These are phyloP conservation scores for Xeromyces bisporus DNA, from an alignment of 495 filamentous ascomycete species.

Conservation along the genomic window DNA sequence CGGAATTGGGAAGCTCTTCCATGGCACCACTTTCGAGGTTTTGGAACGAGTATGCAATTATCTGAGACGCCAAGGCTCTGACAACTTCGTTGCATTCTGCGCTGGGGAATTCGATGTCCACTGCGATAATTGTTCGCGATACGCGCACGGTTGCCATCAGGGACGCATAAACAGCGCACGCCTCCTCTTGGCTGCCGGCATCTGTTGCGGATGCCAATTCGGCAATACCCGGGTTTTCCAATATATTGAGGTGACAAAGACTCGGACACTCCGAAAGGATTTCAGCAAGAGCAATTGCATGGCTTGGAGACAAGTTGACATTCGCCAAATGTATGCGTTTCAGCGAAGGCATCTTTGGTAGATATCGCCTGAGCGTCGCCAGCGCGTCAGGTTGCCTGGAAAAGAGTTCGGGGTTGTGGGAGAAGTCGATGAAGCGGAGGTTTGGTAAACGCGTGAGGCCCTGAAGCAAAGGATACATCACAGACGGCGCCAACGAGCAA, in stretches of 20 bases:
- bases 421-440: conserved; percentile 80
- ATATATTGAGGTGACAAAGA: conserved; percentile 71
- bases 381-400: conserved; percentile 56
- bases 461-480: conserved; percentile 60
- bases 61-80: conserved; percentile 80
- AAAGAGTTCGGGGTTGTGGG: conserved; percentile 75
- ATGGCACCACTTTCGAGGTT: conserved; percentile 60
- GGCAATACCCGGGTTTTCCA: conserved; percentile 63
- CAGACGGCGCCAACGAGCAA: conserved; percentile 58
- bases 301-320: conserved; percentile 69
- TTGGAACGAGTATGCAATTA: conserved; percentile 79
- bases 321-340: conserved; percentile 80
- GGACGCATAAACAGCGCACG: conserved; percentile 83
- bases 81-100: conserved; percentile 70
- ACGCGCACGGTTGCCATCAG: conserved; percentile 78
- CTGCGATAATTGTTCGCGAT: conserved; percentile 63
- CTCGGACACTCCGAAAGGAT: conserved; percentile 70
- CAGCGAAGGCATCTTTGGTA: conserved; percentile 63
- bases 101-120: conserved; percentile 81
- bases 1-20: conserved; percentile 22
- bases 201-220: conserved; percentile 49
- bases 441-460: conserved; percentile 51
- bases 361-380: conserved; percentile 57
- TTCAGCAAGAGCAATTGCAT: conserved; percentile 79
- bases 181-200: conserved; percentile 71